Conservation (phyloP, 2,329 filamentous ascomycete genomes). For the Cercospora sp. region DNA sequence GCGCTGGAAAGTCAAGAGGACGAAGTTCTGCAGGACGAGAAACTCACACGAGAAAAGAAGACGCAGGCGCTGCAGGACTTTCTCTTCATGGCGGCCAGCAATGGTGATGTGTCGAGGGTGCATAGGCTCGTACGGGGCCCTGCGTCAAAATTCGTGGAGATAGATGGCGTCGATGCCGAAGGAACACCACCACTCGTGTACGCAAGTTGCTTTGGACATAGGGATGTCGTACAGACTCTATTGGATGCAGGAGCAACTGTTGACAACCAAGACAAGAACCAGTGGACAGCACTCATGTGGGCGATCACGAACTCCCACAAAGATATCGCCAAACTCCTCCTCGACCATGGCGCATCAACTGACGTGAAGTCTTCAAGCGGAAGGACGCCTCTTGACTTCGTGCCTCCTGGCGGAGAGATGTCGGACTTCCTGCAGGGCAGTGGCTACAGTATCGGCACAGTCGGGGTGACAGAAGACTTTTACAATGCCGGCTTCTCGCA, state of each 20-base stretch:
- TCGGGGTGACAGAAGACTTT: conserved; percentile 82
- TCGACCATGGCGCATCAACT: conserved; percentile 92
- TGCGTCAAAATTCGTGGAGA: conserved; percentile 73
- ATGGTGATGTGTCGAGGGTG: conserved; percentile 84
- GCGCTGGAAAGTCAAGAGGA: conserved; percentile 77
- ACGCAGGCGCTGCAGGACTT: conserved; percentile 78
- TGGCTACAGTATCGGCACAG: conserved; percentile 84
- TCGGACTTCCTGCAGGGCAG: conserved; percentile 93
- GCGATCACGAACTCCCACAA: conserved; percentile 99
- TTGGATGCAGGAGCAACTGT: conserved; percentile 84
- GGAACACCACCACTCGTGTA: conserved; percentile 97
- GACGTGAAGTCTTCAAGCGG: conserved; percentile 94
- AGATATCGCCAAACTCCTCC: conserved; percentile 84
- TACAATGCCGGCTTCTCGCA: conserved; percentile 91
- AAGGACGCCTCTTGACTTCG: conserved; percentile 92
- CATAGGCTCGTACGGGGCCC: conserved; percentile 72
- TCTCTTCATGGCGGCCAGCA: conserved; percentile 92
- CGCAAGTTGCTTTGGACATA: conserved; percentile 96
- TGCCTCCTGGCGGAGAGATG: conserved; percentile 84
- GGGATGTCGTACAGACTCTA: conserved; percentile 79
- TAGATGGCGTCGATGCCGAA: conserved; percentile 88
- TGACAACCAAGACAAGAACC: conserved; percentile 90
- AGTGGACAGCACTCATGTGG: conserved; percentile 99
- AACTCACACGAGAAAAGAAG: conserved; percentile 75
- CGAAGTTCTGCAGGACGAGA: conserved; percentile 71